Evolutionary conservation across 192 early-diverging fungal species (phyloP).

Genomic region (Entomortierella chlamydospora): DNA sequence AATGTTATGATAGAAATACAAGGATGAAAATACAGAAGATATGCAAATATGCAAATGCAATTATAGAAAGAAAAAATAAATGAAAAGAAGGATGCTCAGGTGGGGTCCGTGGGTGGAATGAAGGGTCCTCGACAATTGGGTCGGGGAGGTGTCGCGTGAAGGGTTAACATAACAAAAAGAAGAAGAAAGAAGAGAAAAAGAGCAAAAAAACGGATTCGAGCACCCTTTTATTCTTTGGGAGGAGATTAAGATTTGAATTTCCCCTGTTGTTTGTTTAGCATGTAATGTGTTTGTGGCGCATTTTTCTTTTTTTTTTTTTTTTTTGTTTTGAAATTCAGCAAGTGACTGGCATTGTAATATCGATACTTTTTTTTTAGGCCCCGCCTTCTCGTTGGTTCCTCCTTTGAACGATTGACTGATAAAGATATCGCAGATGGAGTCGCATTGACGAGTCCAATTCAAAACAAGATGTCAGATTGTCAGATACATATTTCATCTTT

Average conservation of each 20-base stretch:
- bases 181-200: conserved; percentile 32
- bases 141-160: conserved; percentile 34
- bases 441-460: background rate
- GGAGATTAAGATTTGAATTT: conserved; percentile 4
- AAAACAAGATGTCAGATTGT: too few species aligned
- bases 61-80: background rate
- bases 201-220: conserved; percentile 6
- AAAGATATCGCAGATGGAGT: too few species aligned
- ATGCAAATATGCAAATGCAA: conserved; percentile 6
- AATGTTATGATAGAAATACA: conserved; percentile 25
- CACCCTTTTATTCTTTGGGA: conserved; percentile 10
- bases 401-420: too few species aligned
- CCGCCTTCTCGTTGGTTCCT: too few species aligned
- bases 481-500: too few species aligned
- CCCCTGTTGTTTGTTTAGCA: background rate
- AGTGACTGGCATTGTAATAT: background rate
- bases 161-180: conserved; percentile 40
- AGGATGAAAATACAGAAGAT: background rate
- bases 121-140: conserved; percentile 14
- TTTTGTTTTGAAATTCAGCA: background rate
- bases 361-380: background rate
- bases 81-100: conserved; percentile 10
- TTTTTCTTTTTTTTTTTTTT: conserved; percentile 18
- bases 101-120: background rate
- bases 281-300: conserved; percentile 4